These are phyloP conservation scores for Brasilioporus rufonigricans DNA, from an alignment of 768 basidiomycete species.

Conservation along the genomic window DNA sequence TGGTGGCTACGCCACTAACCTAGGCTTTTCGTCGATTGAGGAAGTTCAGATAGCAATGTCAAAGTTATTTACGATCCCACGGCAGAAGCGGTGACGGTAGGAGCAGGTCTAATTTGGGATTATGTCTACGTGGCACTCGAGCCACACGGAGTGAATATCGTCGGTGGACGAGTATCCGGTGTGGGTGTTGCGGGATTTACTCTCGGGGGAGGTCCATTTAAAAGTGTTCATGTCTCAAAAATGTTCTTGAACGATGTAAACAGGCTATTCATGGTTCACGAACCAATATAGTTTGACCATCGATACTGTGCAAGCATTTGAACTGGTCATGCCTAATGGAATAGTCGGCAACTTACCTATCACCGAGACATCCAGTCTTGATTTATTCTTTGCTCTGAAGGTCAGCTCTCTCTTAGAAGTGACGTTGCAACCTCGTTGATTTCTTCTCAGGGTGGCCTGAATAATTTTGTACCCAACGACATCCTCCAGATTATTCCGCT, in stretches of 20 bases:
- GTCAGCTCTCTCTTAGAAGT: slow-evolving; percentile 15
- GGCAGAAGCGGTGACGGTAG: slow-evolving; percentile 51
- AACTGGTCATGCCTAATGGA: slow-evolving; percentile 51
- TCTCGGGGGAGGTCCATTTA: slow-evolving; percentile 49
- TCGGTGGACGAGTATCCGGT: too few species aligned
- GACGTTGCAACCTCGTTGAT: background rate
- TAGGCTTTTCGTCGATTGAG: too few species aligned
- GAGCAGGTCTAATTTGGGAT: slow-evolving; percentile 60
- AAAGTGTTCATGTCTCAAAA: background rate
- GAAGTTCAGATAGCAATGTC: too few species aligned
- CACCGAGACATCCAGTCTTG: slow-evolving; percentile 27
- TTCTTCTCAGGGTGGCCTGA: slow-evolving; percentile 52
- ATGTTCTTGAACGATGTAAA: background rate
- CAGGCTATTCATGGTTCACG: slow-evolving; percentile 43
- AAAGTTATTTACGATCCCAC: slow-evolving; percentile 38
- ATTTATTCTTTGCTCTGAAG: slow-evolving; percentile 43
- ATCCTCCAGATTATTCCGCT: background rate
- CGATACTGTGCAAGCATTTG: slow-evolving; percentile 53
- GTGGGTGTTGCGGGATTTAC: slow-evolving; percentile 57
- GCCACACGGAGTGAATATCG: slow-evolving; percentile 48
- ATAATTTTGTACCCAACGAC: slow-evolving; percentile 49
- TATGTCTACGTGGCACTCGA: slow-evolving; percentile 53
- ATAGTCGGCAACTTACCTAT: slow-evolving; percentile 37
- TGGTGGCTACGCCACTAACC: slow-evolving; percentile 57
- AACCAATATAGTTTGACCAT: slow-evolving; percentile 59